Evolutionary conservation across 1,284 basidiomycete species (phyloP).

Genomic region (Peniophora sp.): DNA sequence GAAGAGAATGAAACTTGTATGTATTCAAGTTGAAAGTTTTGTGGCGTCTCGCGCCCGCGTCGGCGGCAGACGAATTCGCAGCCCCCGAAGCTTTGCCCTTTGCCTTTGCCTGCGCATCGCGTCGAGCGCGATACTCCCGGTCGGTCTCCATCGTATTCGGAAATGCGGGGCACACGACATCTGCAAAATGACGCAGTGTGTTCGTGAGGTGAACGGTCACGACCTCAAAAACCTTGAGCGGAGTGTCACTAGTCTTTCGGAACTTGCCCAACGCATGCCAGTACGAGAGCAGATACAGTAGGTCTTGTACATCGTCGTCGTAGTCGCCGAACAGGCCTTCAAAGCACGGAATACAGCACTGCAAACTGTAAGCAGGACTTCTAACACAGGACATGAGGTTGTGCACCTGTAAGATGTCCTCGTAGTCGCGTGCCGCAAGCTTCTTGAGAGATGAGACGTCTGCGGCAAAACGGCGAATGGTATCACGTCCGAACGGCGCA

Average conservation of each 20-base stretch:
- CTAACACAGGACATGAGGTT: background rate
- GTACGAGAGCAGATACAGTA: constrained; percentile 16
- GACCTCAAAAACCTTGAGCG: constrained; percentile 11
- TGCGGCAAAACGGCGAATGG: background rate
- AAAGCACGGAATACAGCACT: constrained; percentile 21
- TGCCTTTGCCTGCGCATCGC: background rate
- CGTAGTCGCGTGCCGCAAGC: background rate
- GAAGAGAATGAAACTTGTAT: constrained; percentile 4
- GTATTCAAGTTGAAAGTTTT: background rate
- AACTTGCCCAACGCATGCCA: constrained; percentile 24
- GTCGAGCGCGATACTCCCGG: background rate
- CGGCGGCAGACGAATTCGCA: background rate
- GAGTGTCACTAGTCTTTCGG: constrained; percentile 19
- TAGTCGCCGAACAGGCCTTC: constrained; percentile 20
- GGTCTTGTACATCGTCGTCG: constrained; percentile 11
- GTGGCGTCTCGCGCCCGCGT: background rate
- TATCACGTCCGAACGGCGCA: background rate
- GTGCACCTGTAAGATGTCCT: background rate
- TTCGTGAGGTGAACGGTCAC: constrained; percentile 12
- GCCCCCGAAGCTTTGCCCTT: background rate
- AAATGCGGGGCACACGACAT: constrained; percentile 6
- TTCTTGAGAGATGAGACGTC: background rate
- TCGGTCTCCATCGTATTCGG: constrained; percentile 1
- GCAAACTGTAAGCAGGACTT: background rate
- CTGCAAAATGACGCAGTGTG: constrained; percentile 11